Base-by-base conservation (phyloP, 768 basidiomycete genomes). In the Leccinum subtestaceum region DNA sequence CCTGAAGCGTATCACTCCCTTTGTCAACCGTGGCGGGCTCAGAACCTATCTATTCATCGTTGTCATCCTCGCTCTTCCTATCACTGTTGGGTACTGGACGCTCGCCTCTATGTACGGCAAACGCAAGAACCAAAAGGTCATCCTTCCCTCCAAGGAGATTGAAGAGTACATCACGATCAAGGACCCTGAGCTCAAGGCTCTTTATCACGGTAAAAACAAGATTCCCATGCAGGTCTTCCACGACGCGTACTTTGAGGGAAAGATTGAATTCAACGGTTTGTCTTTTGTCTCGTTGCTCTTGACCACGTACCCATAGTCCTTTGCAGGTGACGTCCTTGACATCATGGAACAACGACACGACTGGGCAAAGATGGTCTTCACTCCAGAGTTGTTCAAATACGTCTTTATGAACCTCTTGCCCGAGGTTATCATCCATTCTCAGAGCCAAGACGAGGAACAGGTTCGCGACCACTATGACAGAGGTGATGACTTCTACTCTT, bases 161-260 rank as follows among this genome's bases (percentile, higher is more conserved):
- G 89, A 91, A 65, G 84, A 90, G 64, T 99, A 98, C 73, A 90
- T 98, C 69, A 89, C 87, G 48, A 88, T 98, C 77, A 87, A 92
- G 60, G 93, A 96, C 77, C 74, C 78, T 1, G 89, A 87, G 59
- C 82, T 98, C 71, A 91, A 86, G 78, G 79, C 81, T 31, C 79
- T 85, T 59, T 98, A 95, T 77, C 75, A 84, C 32, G 89, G 87
- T 63, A 91, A 87, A 75, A 84, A 86, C 66, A 98, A 97, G 76
- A 98, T 99, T 58, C 95, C 95, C 53, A 95, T 97, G 88, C 96
- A 99, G 76, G 77, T 91, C 64, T 96, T 97, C 81, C 89, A 98
- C 71, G 97, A 99, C 79, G 92, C 93, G 62, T 98, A 89, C 77
- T 98, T 99, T 72, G 94, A 95, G 52, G 88, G 88, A 52, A 98